These are phyloP conservation scores for Aspergillaceae sp. DNA, from an alignment of 2,329 filamentous ascomycete genomes.

Conservation along the genomic window DNA sequence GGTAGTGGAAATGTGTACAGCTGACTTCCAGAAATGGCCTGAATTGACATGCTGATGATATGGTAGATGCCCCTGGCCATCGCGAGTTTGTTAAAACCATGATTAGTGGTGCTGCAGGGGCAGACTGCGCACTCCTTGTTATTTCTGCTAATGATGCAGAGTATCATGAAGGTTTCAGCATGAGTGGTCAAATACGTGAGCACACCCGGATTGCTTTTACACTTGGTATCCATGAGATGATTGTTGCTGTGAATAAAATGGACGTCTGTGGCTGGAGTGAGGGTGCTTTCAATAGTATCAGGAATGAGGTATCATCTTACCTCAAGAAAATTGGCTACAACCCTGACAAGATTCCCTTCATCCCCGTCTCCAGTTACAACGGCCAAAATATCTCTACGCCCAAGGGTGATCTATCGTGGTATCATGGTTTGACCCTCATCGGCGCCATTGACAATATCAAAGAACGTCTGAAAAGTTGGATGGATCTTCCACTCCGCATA, in stretches of 20 bases:
- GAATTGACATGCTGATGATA: conserved; percentile 23
- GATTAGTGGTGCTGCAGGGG: conserved; percentile 99
- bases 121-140: conserved; percentile 96
- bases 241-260: conserved; percentile 99
- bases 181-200: conserved; percentile 99
- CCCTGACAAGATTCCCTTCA: neutral
- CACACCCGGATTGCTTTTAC: conserved; percentile 98
- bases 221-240: conserved; percentile 97
- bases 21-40: too few species aligned
- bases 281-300: conserved; percentile 88
- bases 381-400: neutral
- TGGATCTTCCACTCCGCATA: neutral
- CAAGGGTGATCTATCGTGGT: neutral
- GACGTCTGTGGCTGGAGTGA: conserved; percentile 96
- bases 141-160: conserved; percentile 98
- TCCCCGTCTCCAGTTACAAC: neutral
- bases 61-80: conserved; percentile 80
- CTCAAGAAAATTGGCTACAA: neutral
- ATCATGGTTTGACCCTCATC: neutral
- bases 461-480: neutral
- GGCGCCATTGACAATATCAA: neutral
- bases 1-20: neutral
- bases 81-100: conserved; percentile 99
- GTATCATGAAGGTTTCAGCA: conserved; percentile 99
- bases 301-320: conserved; percentile 69